These are phyloP conservation scores for Sicyos edulis DNA, from an alignment of 306 rosid species.

Conservation along the genomic window DNA sequence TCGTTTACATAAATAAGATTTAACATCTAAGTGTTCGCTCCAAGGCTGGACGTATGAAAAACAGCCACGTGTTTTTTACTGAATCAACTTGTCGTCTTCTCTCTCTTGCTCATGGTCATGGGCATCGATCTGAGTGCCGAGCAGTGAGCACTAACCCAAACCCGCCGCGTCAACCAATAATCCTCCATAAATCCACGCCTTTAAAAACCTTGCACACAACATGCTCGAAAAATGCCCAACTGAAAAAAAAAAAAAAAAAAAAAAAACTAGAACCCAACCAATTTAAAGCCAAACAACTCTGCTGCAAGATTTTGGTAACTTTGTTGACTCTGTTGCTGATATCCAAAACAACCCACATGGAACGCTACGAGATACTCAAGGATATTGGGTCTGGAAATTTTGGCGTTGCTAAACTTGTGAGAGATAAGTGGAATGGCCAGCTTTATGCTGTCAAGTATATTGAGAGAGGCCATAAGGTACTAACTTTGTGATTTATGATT, in stretches of 20 bases:
- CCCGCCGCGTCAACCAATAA: conserved; percentile 15
- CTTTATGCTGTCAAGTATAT: conserved; percentile 85
- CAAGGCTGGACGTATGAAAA: conserved; percentile 21
- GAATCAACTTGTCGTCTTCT: background rate
- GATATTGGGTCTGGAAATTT: conserved; percentile 96
- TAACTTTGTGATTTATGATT: background rate
- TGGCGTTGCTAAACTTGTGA: conserved; percentile 84
- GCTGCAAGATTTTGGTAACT: background rate
- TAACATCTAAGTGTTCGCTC: too few relatives aligned
- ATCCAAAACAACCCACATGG: conserved; percentile 38
- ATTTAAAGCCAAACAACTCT: background rate
- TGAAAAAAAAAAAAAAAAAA: background rate
- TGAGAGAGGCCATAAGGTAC: conserved; percentile 86
- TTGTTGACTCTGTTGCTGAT: background rate
- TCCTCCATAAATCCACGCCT: conserved; percentile 9
- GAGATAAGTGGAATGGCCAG: conserved; percentile 66
- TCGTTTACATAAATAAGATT: too few relatives aligned
- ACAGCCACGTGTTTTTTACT: conserved; percentile 26
- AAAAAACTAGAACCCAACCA: background rate
- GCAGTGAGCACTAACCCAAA: conserved; percentile 12
- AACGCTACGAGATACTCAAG: conserved; percentile 66
- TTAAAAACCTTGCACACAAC: conserved; percentile 7
- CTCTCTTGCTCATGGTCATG: conserved; percentile 15
- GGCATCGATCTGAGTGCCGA: conserved; percentile 24
- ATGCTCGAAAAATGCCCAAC: conserved; percentile 11